phyloP scores from a whole-genome alignment of 1,284 basidiomycete genomes.

The Pholiota adiposa region DNA sequence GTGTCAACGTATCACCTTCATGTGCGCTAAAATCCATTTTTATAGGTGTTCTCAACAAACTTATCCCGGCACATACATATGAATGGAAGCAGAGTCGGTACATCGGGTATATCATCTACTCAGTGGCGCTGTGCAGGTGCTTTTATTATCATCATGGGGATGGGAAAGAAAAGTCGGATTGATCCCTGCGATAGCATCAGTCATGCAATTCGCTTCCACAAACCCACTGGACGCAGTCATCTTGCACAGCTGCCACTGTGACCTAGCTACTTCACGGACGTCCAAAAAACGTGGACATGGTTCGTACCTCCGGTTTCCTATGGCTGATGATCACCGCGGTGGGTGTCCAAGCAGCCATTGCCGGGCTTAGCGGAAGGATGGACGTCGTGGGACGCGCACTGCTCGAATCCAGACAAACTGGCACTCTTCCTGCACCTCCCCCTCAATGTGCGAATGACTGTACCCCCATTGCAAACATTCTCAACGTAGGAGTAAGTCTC shows the following conservation, averaged over 20 bases:
- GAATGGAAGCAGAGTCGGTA: no score
- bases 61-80: no score
- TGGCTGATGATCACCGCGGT: background rate
- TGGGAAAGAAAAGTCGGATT: background rate
- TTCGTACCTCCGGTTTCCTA: background rate
- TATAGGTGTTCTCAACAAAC: background rate
- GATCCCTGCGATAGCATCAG: no score
- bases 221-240: no score
- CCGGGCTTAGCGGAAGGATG: background rate
- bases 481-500: slow-evolving; percentile 27
- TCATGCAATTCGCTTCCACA: no score
- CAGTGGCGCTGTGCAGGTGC: no score
- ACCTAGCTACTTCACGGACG: background rate
- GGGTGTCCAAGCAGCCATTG: background rate
- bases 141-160: background rate
- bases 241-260: background rate
- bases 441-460: slow-evolving; percentile 40
- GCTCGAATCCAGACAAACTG: slow-evolving; percentile 20
- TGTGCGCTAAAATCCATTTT: background rate
- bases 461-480: slow-evolving; percentile 31
- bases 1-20: background rate
- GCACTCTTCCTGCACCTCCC: slow-evolving; percentile 29
- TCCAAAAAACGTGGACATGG: background rate
- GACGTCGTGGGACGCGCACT: background rate
- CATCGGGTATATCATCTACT: no score